Conservation (phyloP, 306 rosid genomes). For the Mimosa bimucronata region DNA sequence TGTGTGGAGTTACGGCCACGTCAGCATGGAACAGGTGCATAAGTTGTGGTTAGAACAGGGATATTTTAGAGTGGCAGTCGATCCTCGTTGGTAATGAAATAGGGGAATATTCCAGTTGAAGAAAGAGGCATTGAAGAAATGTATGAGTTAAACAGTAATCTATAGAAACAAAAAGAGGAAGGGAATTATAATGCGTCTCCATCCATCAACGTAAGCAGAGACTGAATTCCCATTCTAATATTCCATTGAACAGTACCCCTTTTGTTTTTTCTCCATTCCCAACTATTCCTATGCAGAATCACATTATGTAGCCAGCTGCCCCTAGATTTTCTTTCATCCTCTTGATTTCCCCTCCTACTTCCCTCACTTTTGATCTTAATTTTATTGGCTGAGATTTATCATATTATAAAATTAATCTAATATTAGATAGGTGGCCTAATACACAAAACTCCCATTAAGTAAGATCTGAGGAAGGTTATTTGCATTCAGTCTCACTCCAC, state of each 20-base stretch:
- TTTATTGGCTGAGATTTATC: too few relatives aligned
- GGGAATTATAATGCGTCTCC: slow-evolving; percentile 51
- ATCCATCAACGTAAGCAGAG: slow-evolving; percentile 51
- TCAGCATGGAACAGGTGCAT: slow-evolving; percentile 28
- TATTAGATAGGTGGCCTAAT: too few relatives aligned
- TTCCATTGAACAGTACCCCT: slow-evolving; percentile 55
- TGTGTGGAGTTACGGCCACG: slow-evolving; percentile 8
- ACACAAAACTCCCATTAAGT: too few relatives aligned
- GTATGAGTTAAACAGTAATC: slow-evolving; percentile 30
- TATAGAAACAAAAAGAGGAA: slow-evolving; percentile 36
- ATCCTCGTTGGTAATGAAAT: slow-evolving; percentile 51
- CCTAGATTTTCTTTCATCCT: slow-evolving; percentile 13
- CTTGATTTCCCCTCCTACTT: not conserved
- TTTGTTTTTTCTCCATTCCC: slow-evolving; percentile 69
- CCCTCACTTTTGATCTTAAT: too few relatives aligned
- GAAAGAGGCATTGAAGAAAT: slow-evolving; percentile 31
- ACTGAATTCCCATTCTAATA: slow-evolving; percentile 55
- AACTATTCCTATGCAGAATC: slow-evolving; percentile 61
- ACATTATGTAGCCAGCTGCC: slow-evolving; percentile 36
- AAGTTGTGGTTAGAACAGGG: slow-evolving; percentile 37
- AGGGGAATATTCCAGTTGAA: slow-evolving; percentile 54
- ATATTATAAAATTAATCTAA: too few relatives aligned
- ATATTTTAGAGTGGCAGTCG: slow-evolving; percentile 44
- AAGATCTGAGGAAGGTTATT: too few relatives aligned
- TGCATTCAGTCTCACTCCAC: too few relatives aligned